These are phyloP conservation scores for Sporormia fimetaria DNA, from an alignment of 495 filamentous ascomycete species.

Conservation along the genomic window DNA sequence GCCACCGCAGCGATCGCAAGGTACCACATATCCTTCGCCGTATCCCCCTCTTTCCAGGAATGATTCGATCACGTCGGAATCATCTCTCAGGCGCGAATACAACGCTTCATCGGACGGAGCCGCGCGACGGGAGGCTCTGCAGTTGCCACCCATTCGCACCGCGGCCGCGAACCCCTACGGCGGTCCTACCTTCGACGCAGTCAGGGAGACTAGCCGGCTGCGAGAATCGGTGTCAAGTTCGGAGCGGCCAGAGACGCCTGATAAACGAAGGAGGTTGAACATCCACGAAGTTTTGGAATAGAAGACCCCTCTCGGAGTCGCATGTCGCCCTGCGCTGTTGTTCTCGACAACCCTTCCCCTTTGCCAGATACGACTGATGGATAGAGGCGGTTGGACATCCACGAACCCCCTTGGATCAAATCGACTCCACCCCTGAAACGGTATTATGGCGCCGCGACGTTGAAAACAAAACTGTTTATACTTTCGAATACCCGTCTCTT, in stretches of 20 bases:
- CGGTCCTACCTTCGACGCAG: too few relatives aligned
- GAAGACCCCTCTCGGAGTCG: conserved; percentile 11
- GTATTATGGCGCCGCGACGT: too few relatives aligned
- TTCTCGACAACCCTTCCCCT: too few relatives aligned
- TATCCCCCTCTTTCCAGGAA: conserved; percentile 18
- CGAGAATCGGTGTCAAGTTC: conserved; percentile 4
- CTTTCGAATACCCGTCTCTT: too few relatives aligned
- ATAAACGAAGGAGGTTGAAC: conserved; percentile 27
- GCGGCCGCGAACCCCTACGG: conserved; percentile 2
- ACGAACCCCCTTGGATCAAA: too few relatives aligned
- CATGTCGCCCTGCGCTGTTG: too few relatives aligned
- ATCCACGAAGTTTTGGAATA: conserved; percentile 26
- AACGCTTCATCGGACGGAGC: not conserved
- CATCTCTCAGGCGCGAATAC: not conserved
- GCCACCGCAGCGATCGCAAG: conserved; percentile 14
- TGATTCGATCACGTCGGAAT: conserved; percentile 12
- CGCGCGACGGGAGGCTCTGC: conserved; percentile 11
- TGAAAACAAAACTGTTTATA: too few relatives aligned
- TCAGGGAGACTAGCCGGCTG: not conserved
- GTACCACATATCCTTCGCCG: conserved; percentile 17
- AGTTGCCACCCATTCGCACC: conserved; percentile 23
- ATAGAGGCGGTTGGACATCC: too few relatives aligned
- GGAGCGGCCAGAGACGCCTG: conserved; percentile 18
- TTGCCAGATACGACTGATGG: too few relatives aligned
- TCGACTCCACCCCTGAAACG: too few relatives aligned